Evolutionary conservation across 306 rosid species (phyloP).

Genomic region (Cucumis hystrix): DNA sequence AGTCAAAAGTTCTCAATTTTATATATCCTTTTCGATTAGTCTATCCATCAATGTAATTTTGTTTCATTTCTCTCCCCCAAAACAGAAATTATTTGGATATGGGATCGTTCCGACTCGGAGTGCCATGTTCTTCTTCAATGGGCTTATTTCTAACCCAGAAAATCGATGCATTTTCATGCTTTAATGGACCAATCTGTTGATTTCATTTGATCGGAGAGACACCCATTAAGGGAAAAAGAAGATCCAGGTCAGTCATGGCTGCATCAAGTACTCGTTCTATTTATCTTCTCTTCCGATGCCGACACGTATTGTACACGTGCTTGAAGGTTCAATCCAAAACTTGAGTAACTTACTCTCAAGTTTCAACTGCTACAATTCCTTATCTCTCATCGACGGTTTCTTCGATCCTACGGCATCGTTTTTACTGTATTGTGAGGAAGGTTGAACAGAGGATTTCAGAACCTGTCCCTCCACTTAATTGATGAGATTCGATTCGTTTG

Average conservation of each 20-base stretch:
- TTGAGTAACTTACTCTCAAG: not conserved
- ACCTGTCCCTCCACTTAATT: not conserved
- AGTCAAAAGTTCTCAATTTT: not conserved
- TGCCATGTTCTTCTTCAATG: not conserved
- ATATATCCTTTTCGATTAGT: not conserved
- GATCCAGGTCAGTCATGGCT: not conserved
- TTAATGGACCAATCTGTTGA: not conserved
- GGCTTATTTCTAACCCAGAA: not conserved
- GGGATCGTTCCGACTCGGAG: not conserved
- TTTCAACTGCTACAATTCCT: not conserved
- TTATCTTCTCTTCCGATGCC: not conserved
- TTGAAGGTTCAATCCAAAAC: not conserved
- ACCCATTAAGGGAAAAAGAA: not conserved
- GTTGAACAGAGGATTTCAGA: not conserved
- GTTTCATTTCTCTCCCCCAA: not conserved
- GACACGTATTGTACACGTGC: constrained; percentile 5
- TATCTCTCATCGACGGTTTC: constrained; percentile 10
- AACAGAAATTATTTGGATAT: not conserved
- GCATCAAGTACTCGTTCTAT: not conserved
- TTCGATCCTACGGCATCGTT: constrained; percentile 8
- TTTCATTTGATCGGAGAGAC: not conserved
- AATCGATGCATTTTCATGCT: not conserved
- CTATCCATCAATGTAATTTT: not conserved
- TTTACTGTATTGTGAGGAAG: not conserved
- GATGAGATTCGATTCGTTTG: not conserved